These are phyloP conservation scores for Phaeosphaeriaceae sp. DNA, from an alignment of 2,329 filamentous ascomycete genomes.

Conservation along the genomic window DNA sequence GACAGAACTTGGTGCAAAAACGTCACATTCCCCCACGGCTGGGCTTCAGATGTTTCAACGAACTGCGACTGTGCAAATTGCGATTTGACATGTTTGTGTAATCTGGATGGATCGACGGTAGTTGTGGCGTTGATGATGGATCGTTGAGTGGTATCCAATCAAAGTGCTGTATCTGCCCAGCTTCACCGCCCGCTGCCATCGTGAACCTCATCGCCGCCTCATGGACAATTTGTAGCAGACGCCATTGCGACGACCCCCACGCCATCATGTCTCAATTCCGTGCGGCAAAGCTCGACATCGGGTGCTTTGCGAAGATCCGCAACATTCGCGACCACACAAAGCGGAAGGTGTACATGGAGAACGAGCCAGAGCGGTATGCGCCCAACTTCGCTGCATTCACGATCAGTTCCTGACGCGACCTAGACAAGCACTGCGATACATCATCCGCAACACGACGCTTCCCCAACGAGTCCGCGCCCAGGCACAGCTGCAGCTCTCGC, in stretches of 20 bases:
- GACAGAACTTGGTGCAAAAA: too few relatives aligned
- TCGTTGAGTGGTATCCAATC: conserved; percentile 1
- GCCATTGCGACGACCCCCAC: conserved; percentile 15
- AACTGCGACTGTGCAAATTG: too few relatives aligned
- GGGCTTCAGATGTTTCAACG: too few relatives aligned
- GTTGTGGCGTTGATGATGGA: conserved; percentile 1
- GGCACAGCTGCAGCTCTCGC: conserved; percentile 88
- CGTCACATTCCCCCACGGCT: too few relatives aligned
- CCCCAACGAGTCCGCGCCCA: conserved; percentile 82
- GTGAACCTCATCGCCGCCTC: conserved; percentile 12
- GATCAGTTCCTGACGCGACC: conserved; percentile 7
- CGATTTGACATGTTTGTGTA: background rate
- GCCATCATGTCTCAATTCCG: conserved; percentile 73
- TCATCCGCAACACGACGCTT: conserved; percentile 90
- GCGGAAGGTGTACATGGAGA: conserved; percentile 86
- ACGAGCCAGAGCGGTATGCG: conserved; percentile 84
- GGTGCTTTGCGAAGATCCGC: conserved; percentile 84
- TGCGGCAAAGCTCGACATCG: conserved; percentile 87
- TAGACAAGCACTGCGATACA: conserved; percentile 83
- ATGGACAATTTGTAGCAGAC: conserved; percentile 4
- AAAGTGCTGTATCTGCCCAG: background rate
- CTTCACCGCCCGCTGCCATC: conserved; percentile 3
- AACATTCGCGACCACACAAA: conserved; percentile 95
- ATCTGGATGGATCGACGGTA: background rate
- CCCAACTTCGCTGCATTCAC: conserved; percentile 8